phyloP scores from a whole-genome alignment of 352 stramenopile species.

The Peronospora belbahrii region DNA sequence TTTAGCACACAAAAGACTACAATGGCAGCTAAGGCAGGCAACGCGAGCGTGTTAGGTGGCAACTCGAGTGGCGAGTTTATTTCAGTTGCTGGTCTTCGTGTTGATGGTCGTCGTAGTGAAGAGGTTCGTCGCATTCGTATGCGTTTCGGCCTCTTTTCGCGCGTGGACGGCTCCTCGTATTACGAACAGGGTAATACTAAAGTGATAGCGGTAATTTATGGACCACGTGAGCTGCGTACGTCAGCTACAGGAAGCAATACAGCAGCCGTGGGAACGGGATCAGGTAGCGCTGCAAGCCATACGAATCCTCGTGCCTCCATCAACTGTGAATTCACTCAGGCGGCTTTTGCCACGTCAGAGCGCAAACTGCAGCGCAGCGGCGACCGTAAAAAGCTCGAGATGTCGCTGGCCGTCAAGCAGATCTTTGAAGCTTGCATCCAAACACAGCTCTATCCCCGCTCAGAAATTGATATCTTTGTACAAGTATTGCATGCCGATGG shows the following conservation, averaged over 20 bases:
- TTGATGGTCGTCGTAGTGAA: constrained; percentile 75
- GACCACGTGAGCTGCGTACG: constrained; percentile 68
- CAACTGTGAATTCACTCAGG: constrained; percentile 84
- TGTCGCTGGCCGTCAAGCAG: constrained; percentile 85
- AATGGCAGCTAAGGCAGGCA: constrained; percentile 59
- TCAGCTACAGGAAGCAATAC: constrained; percentile 29
- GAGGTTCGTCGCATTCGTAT: constrained; percentile 80
- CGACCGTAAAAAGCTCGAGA: constrained; percentile 85
- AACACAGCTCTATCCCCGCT: constrained; percentile 86
- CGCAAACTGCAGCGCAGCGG: constrained; percentile 68
- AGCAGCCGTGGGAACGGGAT: constrained; percentile 41
- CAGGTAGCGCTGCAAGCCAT: constrained; percentile 55
- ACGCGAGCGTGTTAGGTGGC: constrained; percentile 46
- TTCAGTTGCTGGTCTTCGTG: constrained; percentile 73
- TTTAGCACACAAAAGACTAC: not conserved
- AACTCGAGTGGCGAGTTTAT: constrained; percentile 67
- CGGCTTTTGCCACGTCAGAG: constrained; percentile 83
- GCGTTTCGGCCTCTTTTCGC: constrained; percentile 77
- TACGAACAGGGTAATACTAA: constrained; percentile 88
- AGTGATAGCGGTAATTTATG: constrained; percentile 83
- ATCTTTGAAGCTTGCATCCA: constrained; percentile 89
- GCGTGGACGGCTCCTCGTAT: constrained; percentile 83
- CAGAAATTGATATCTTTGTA: constrained; percentile 90
- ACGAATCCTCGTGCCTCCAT: constrained; percentile 62
- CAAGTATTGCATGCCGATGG: constrained; percentile 89